Conservation (phyloP, 345 rosid species). For the Populus ilicifolia region DNA sequence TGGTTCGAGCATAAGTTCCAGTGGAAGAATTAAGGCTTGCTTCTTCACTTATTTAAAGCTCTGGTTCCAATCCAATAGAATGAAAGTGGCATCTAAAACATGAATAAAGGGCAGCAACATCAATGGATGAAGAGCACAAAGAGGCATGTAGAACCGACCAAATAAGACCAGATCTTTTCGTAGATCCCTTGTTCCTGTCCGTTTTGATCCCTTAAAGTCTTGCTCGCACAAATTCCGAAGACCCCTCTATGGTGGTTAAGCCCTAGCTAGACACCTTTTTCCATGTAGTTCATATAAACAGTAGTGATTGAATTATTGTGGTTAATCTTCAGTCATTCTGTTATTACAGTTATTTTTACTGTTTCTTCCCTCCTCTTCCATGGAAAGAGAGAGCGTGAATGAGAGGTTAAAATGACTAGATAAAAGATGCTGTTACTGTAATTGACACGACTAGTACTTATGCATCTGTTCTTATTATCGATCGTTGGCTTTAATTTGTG, state of each 20-base stretch:
- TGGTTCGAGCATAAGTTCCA: not conserved
- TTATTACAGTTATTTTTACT: constrained; percentile 32
- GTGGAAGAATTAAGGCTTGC: not conserved
- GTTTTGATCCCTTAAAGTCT: constrained; percentile 27
- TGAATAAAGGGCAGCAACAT: constrained; percentile 39
- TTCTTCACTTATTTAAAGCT: not conserved
- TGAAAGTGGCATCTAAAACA: constrained; percentile 24
- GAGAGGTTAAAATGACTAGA: not conserved
- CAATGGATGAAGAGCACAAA: constrained; percentile 30
- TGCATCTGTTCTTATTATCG: constrained; percentile 11
- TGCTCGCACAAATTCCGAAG: constrained; percentile 35
- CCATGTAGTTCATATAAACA: not conserved
- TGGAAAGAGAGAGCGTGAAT: not conserved
- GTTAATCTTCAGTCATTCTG: constrained; percentile 25
- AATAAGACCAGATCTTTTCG: constrained; percentile 36
- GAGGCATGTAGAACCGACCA: constrained; percentile 35
- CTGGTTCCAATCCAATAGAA: constrained; percentile 10
- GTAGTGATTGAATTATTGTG: constrained; percentile 6
- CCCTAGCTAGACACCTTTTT: not conserved
- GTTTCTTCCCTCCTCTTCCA: constrained; percentile 1
- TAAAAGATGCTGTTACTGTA: constrained; percentile 3
- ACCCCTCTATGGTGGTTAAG: constrained; percentile 10
- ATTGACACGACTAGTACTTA: constrained; percentile 31
- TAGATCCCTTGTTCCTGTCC: constrained; percentile 39
- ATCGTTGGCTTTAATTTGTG: constrained; percentile 14